Conservation (phyloP, 352 stramenopile species). For the Phytophthora pluvialis region DNA sequence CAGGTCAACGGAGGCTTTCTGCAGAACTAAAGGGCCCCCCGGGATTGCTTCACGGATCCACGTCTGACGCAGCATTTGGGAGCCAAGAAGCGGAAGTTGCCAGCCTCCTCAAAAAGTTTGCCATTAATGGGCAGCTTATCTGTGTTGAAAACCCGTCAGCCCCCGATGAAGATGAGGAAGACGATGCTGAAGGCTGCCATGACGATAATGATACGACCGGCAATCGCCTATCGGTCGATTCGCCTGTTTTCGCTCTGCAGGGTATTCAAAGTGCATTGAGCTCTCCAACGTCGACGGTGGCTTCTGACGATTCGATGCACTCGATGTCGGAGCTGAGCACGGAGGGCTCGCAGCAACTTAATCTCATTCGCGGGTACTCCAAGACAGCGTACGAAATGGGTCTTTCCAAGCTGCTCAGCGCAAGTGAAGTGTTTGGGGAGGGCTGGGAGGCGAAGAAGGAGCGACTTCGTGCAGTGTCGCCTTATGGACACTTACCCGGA, state of each 20-base stretch:
- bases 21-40: slow-evolving; percentile 5
- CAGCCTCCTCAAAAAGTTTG: slow-evolving; percentile 58
- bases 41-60: not conserved
- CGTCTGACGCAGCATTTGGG: slow-evolving; percentile 28
- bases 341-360: slow-evolving; percentile 22
- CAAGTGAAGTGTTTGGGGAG: slow-evolving; percentile 89
- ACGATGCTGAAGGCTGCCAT: slow-evolving; percentile 28
- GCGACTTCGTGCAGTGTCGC: slow-evolving; percentile 87
- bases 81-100: slow-evolving; percentile 57
- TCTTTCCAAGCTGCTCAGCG: slow-evolving; percentile 66
- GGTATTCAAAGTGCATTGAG: slow-evolving; percentile 16
- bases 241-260: slow-evolving; percentile 4
- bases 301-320: slow-evolving; percentile 33
- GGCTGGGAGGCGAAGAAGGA: slow-evolving; percentile 95
- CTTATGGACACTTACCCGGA: slow-evolving; percentile 83
- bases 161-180: slow-evolving; percentile 48
- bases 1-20: slow-evolving; percentile 46
- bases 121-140: slow-evolving; percentile 70
- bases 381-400: slow-evolving; percentile 73
- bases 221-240: slow-evolving; percentile 1
- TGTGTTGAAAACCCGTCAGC: slow-evolving; percentile 40
- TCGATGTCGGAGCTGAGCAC: slow-evolving; percentile 26
- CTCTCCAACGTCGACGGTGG: slow-evolving; percentile 14
- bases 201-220: slow-evolving; percentile 9
- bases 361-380: slow-evolving; percentile 62